Evolutionary conservation across 805 yeast species (phyloP), one percentile per base, ranked within the genome.

Genomic region (Candida germanica): DNA sequence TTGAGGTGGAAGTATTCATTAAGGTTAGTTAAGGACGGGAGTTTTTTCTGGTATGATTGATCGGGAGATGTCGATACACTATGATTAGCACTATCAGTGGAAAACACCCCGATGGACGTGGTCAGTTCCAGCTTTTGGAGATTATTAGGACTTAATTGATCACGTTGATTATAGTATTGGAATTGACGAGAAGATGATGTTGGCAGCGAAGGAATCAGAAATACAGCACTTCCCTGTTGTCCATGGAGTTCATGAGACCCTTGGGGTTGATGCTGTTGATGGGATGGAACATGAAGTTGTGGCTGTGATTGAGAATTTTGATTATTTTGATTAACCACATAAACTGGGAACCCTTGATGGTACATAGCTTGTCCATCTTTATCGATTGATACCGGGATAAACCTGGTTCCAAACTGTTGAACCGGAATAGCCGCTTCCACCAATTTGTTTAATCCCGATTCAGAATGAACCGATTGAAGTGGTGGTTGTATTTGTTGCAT

Each of bases 31-130:
- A 62, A 43, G 6, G 63, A 56, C 8, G 63, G 58, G 11, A 41
- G 44, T 26, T 33, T 43, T 27, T 38, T 32, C 8, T 26, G n/a
- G 26, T 5, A n/a, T 35, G 32, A 17, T 16, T 37, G 32, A 21
- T 63, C 68, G 9, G 72, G 72, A 16, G 63, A 55, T 5, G 68
- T 61, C 39, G 59, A 51, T 16, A 61, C 50, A 21, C 63, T 56
- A 22, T 50, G 61, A 25, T 42, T 29, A 5, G 58, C 46, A 9
- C 60, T 51, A 38, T 49, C 55, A 31, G 26, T 52, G 38, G 59
- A 52, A 41, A 62, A 60, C 18, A 59, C 41, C 24, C 51, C 54
- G 20, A 60, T 50, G 30, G 58, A 50, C 2, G 62, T 46, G 22
- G 54, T 49, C 29, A 60, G 52, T 26, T 49, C 54, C 29, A 60